phyloP scores from a whole-genome alignment of 768 basidiomycete species.

The Dacryopinax spathularia region DNA sequence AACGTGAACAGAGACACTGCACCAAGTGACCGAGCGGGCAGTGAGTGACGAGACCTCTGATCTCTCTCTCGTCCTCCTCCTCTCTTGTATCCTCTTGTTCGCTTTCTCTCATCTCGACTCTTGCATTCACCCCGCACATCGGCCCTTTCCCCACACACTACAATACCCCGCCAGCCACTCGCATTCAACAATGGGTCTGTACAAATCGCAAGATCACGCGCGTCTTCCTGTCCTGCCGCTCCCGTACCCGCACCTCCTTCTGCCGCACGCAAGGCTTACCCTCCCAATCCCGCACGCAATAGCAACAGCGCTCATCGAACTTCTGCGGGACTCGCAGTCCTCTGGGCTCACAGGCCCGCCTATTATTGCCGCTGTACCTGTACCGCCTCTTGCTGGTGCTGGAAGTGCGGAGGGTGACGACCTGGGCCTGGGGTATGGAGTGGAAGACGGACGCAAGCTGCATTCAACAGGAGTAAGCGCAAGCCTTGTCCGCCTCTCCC shows the following conservation, averaged over 20 bases:
- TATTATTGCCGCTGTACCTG: conserved; percentile 52
- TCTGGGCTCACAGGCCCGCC: conserved; percentile 23
- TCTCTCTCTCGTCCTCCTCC: too few relatives aligned
- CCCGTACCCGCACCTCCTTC: conserved; percentile 54
- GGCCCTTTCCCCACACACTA: not conserved
- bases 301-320: conserved; percentile 49
- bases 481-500: not conserved
- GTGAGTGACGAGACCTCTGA: too few relatives aligned
- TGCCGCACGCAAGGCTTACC: conserved; percentile 57
- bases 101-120: not conserved
- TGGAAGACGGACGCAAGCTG: not conserved
- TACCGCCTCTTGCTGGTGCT: conserved; percentile 21
- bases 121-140: not conserved
- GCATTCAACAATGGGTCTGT: not conserved
- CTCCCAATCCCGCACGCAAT: conserved; percentile 47
- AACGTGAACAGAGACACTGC: too few relatives aligned
- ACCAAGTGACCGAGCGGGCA: too few relatives aligned
- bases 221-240: conserved; percentile 53
- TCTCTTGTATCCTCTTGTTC: too few relatives aligned
- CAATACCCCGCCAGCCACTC: not conserved
- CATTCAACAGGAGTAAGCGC: not conserved
- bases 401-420: not conserved
- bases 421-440: not conserved
- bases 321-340: conserved; percentile 50
- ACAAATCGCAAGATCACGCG: not conserved